phyloP scores from a whole-genome alignment of 345 rosid genomes.

The Erysimum cheiranthoides region DNA sequence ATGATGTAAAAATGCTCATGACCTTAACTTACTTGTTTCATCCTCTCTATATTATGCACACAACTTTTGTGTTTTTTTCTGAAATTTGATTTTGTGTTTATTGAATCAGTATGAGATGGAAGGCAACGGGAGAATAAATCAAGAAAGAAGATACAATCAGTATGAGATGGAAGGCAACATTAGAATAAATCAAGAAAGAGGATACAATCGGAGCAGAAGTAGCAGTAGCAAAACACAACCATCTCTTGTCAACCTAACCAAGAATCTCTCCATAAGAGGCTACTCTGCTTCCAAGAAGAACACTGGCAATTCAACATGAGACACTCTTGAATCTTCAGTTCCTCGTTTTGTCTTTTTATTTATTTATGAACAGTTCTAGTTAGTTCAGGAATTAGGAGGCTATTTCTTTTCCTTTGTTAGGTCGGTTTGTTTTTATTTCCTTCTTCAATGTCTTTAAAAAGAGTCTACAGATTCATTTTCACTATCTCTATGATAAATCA shows the following conservation, averaged over 20 bases:
- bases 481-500: background rate
- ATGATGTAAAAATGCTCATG: conserved; percentile 45
- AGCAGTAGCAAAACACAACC: conserved; percentile 38
- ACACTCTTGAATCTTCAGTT: background rate
- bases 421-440: background rate
- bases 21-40: conserved; percentile 30
- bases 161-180: conserved; percentile 45
- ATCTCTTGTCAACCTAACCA: conserved; percentile 57
- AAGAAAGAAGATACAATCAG: conserved; percentile 36
- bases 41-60: background rate
- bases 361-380: background rate
- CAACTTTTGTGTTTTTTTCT: conserved; percentile 7
- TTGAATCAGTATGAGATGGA: conserved; percentile 38
- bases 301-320: conserved; percentile 16
- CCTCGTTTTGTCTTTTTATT: background rate
- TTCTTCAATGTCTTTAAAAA: background rate
- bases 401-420: background rate
- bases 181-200: conserved; percentile 41
- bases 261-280: conserved; percentile 60
- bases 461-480: conserved; percentile 5
- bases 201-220: conserved; percentile 37
- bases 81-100: background rate
- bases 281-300: conserved; percentile 48
- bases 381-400: background rate
- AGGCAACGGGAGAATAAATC: conserved; percentile 46